Evolutionary conservation across 2,329 filamentous ascomycete genomes (phyloP).

Genomic region (Talaromyces sp.): DNA sequence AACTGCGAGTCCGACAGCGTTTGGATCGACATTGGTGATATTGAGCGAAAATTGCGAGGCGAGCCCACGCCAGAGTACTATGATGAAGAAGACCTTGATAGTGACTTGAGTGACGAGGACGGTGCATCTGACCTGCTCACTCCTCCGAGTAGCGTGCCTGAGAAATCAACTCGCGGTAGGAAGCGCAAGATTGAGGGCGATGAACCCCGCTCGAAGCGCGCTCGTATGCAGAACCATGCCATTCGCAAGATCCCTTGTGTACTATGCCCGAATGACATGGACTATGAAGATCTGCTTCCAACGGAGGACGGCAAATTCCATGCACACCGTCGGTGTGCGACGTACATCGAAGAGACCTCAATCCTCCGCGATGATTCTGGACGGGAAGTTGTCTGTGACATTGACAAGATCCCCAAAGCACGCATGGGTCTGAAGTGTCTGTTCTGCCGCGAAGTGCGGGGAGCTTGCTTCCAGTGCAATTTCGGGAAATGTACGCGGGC

Average conservation of each 20-base stretch:
- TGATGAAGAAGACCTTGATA: conserved; percentile 52
- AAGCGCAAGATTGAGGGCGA: conserved; percentile 66
- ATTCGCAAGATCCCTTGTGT: conserved; percentile 77
- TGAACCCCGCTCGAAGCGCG: conserved; percentile 69
- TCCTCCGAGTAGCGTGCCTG: conserved; percentile 70
- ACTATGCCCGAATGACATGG: conserved; percentile 86
- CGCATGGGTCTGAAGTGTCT: conserved; percentile 90
- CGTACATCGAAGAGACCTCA: conserved; percentile 89
- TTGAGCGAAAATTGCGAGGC: conserved; percentile 88
- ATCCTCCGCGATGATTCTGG: conserved; percentile 68
- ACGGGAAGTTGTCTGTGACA: conserved; percentile 71
- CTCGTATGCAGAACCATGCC: conserved; percentile 68
- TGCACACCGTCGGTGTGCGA: conserved; percentile 82
- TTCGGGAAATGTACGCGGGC: conserved; percentile 89
- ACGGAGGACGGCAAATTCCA: conserved; percentile 79
- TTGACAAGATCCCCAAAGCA: conserved; percentile 78
- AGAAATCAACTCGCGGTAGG: conserved; percentile 50
- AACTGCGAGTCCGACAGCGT: conserved; percentile 97
- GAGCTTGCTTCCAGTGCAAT: conserved; percentile 96
- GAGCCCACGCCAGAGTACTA: conserved; percentile 60
- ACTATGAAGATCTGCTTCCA: conserved; percentile 73
- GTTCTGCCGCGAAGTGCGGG: conserved; percentile 88
- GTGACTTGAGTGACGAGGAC: conserved; percentile 63
- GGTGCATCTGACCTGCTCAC: conserved; percentile 69
- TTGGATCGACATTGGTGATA: conserved; percentile 95